These are phyloP conservation scores for Fusarium sp. DNA, from an alignment of 2,329 filamentous ascomycete genomes.

Conservation along the genomic window DNA sequence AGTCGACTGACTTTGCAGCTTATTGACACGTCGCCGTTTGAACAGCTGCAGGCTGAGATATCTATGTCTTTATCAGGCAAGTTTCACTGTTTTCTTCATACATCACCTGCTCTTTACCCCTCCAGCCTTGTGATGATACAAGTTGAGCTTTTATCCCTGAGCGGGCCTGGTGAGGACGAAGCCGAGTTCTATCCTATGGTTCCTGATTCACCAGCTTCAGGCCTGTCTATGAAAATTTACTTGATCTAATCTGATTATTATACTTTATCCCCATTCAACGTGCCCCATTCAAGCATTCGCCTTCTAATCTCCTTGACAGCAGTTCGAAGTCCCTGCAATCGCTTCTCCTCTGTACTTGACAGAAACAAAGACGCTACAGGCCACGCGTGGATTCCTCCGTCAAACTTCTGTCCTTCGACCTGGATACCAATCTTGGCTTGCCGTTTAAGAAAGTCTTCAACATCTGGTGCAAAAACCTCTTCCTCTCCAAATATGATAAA, in stretches of 20 bases:
- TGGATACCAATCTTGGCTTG: constrained; percentile 68
- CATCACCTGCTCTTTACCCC: not conserved
- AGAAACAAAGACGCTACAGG: constrained; percentile 78
- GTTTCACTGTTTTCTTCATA: constrained; percentile 2
- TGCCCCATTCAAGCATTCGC: constrained; percentile 43
- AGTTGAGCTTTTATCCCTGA: constrained; percentile 56
- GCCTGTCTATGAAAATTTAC: constrained; percentile 61
- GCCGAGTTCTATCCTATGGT: constrained; percentile 67
- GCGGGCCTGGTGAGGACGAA: constrained; percentile 60
- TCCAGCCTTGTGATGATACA: constrained; percentile 58
- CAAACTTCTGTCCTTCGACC: constrained; percentile 72
- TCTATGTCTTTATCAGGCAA: constrained; percentile 25
- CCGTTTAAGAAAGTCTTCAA: constrained; percentile 70
- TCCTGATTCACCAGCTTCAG: constrained; percentile 51
- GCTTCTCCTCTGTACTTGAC: constrained; percentile 62
- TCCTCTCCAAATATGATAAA: constrained; percentile 81
- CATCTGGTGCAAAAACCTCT: constrained; percentile 83
- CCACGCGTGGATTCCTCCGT: constrained; percentile 84
- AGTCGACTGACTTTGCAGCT: constrained; percentile 8
- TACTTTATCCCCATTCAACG: constrained; percentile 31
- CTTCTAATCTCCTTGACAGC: constrained; percentile 58
- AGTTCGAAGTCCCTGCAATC: constrained; percentile 66
- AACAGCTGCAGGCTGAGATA: constrained; percentile 7
- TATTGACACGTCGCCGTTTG: constrained; percentile 2
- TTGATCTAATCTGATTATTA: constrained; percentile 76